Conservation (phyloP, 345 rosid species). For the Eucalyptus viminalis region DNA sequence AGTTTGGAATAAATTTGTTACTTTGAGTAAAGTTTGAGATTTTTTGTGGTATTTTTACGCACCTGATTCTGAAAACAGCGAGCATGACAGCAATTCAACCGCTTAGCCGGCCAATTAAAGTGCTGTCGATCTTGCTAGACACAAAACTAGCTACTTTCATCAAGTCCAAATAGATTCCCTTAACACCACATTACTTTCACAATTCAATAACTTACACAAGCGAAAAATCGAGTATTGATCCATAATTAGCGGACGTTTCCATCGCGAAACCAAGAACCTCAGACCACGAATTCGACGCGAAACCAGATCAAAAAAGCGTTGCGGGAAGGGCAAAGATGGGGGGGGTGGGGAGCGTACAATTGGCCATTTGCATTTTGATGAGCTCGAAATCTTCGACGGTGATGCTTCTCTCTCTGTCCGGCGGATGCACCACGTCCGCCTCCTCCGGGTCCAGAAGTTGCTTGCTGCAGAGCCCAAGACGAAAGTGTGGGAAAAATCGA, state of each 20-base stretch:
- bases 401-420: slow-evolving; percentile 68
- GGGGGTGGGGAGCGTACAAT: slow-evolving; percentile 20
- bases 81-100: neutral
- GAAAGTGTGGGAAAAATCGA: neutral
- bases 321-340: neutral
- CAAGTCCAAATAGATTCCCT: neutral
- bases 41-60: neutral
- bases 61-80: neutral
- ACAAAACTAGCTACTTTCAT: neutral
- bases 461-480: slow-evolving; percentile 31
- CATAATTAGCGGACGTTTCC: neutral
- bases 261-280: neutral
- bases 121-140: neutral
- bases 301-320: neutral
- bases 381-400: slow-evolving; percentile 82
- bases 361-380: slow-evolving; percentile 80
- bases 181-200: neutral
- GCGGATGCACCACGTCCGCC: slow-evolving; percentile 56
- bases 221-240: neutral
- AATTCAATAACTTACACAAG: neutral
- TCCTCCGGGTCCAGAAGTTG: slow-evolving; percentile 83
- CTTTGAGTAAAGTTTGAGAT: fast-evolving
- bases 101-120: neutral
- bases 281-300: neutral
- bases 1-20: fast-evolving